A percentile compares a stretch with the other conserved stretches of the same genome.
Evolutionary conservation across 192 early-diverging fungal species (phyloP).

Genomic region (Entomortierella chlamydospora): DNA sequence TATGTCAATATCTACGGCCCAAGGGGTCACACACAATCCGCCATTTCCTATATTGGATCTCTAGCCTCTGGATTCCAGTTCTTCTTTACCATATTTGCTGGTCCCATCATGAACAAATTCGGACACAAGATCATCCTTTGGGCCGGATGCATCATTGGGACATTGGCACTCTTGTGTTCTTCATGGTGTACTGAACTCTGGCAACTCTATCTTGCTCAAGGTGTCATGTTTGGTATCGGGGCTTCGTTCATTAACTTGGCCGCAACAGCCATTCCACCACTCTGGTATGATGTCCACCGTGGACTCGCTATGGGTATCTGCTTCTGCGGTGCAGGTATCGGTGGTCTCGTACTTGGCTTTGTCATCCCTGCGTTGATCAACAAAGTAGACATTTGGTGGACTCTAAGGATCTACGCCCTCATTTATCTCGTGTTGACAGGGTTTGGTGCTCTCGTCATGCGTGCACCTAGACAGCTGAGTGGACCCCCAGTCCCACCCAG

Average conservation of each 20-base stretch:
- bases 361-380: conserved; percentile 46
- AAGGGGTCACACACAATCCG: conserved; percentile 19
- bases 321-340: conserved; percentile 54
- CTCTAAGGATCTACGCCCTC: conserved; percentile 34
- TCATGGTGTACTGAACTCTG: conserved; percentile 47
- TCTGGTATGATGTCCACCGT: conserved; percentile 54
- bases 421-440: conserved; percentile 44
- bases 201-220: conserved; percentile 48
- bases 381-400: conserved; percentile 36
- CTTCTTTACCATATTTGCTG: conserved; percentile 42
- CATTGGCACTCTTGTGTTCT: conserved; percentile 33
- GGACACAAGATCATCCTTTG: conserved; percentile 43
- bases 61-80: conserved; percentile 45
- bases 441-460: conserved; percentile 46
- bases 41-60: conserved; percentile 39
- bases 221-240: conserved; percentile 58
- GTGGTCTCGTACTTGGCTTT: conserved; percentile 36
- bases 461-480: conserved; percentile 26
- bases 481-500: conserved; percentile 12
- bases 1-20: conserved; percentile 45
- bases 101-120: conserved; percentile 42
- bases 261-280: conserved; percentile 43
- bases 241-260: conserved; percentile 53
- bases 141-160: conserved; percentile 28
- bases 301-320: conserved; percentile 55